These are phyloP conservation scores for Mortierella antarctica DNA, from an alignment of 192 early-diverging fungal genomes.

Conservation along the genomic window DNA sequence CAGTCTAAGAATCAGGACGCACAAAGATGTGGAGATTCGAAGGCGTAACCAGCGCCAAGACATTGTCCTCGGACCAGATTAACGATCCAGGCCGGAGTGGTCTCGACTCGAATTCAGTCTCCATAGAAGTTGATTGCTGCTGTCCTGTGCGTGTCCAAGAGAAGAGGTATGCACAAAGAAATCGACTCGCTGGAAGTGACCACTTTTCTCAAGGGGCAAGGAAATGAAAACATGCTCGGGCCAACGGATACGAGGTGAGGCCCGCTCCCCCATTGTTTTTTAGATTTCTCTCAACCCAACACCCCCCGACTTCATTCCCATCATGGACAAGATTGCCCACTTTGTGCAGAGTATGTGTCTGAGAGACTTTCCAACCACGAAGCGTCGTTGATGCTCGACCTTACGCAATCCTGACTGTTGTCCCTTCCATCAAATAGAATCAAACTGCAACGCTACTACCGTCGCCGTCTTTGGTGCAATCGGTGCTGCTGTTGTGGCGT, in stretches of 20 bases:
- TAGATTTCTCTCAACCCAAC: constrained; percentile 1
- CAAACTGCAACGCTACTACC: constrained; percentile 30
- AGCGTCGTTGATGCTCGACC: not conserved
- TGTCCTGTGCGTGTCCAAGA: not conserved
- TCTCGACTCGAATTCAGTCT: constrained; percentile 40
- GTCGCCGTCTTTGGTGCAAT: constrained; percentile 51
- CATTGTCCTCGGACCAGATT: constrained; percentile 53
- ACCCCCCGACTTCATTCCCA: not conserved
- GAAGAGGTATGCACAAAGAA: not conserved
- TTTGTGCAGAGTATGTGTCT: constrained; percentile 47
- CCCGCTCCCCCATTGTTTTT: not conserved
- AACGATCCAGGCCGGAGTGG: constrained; percentile 30
- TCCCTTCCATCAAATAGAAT: constrained; percentile 22
- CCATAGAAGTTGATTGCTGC: constrained; percentile 9
- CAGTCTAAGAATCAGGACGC: not conserved
- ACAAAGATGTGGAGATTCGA: constrained; percentile 39
- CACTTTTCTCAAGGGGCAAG: too few species aligned
- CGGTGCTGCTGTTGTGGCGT: constrained; percentile 43
- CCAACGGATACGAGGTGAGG: not conserved
- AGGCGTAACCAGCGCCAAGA: constrained; percentile 36
- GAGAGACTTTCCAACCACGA: not conserved
- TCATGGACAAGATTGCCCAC: constrained; percentile 44
- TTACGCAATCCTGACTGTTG: not conserved
- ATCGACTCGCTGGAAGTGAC: too few species aligned
- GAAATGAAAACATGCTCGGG: too few species aligned